These are phyloP conservation scores for Chalciporus chontae DNA, from an alignment of 768 basidiomycete genomes.

Conservation along the genomic window DNA sequence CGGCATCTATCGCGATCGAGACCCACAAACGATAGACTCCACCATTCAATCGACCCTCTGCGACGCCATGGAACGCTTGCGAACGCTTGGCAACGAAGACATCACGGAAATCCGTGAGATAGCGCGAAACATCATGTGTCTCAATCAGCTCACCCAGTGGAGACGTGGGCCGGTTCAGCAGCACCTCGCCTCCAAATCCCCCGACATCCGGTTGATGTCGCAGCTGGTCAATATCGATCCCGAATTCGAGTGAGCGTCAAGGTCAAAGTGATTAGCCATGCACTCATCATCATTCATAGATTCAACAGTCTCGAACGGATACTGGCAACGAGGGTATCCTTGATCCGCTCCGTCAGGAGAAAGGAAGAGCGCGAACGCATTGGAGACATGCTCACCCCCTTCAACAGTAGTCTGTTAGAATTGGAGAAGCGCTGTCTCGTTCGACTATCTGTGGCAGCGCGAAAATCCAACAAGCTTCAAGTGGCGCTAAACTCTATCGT, in stretches of 20 bases:
- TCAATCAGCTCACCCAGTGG: conserved; percentile 75
- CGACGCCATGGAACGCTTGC: conserved; percentile 63
- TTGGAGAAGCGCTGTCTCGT: conserved; percentile 72
- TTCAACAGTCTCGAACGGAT: conserved; percentile 75
- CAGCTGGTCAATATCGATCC: conserved; percentile 46
- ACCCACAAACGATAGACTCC: conserved; percentile 43
- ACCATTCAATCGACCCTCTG: conserved; percentile 50
- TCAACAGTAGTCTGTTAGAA: conserved; percentile 46
- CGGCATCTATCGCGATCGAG: conserved; percentile 78
- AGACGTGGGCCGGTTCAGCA: conserved; percentile 32
- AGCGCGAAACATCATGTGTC: conserved; percentile 71
- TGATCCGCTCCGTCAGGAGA: conserved; percentile 68
- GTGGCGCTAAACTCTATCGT: conserved; percentile 84
- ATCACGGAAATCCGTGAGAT: conserved; percentile 71
- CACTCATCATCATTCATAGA: conserved; percentile 37
- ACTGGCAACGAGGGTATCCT: conserved; percentile 75
- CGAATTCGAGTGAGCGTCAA: conserved; percentile 62
- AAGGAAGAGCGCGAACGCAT: conserved; percentile 75
- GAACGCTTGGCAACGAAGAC: conserved; percentile 70
- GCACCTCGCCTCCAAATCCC: conserved; percentile 29
- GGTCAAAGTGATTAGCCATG: not conserved
- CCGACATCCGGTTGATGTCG: conserved; percentile 36
- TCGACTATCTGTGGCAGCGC: conserved; percentile 66
- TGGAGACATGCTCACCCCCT: conserved; percentile 61
- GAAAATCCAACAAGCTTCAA: conserved; percentile 64